Percentiles rank a stretch among this genome's conserved stretches.
These are phyloP conservation scores for Crassisporium funariophilum DNA, from an alignment of 768 basidiomycete genomes.

Conservation along the genomic window DNA sequence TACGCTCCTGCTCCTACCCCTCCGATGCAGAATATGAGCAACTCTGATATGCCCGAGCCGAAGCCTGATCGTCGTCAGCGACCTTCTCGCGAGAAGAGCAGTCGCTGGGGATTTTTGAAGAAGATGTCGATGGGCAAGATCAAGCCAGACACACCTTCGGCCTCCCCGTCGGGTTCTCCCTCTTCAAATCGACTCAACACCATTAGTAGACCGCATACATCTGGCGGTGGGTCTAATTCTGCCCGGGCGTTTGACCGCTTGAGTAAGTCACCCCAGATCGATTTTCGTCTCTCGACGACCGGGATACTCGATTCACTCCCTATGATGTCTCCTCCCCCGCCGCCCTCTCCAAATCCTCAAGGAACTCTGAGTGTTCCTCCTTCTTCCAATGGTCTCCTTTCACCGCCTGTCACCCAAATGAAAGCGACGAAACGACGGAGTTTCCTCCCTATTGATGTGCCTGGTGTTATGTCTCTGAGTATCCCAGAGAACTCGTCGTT, in stretches of 20 bases:
- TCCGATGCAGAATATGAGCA: conserved; percentile 10
- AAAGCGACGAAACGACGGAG: conserved; percentile 76
- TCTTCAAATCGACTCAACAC: conserved; percentile 28
- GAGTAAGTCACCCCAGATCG: conserved; percentile 59
- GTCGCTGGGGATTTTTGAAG: conserved; percentile 94
- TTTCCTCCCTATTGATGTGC: conserved; percentile 83
- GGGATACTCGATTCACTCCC: conserved; percentile 58
- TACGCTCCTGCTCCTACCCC: conserved; percentile 15
- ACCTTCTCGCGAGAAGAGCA: conserved; percentile 56
- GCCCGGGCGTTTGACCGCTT: conserved; percentile 29
- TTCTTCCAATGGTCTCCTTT: conserved; percentile 37
- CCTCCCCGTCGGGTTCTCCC: conserved; percentile 34
- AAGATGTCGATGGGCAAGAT: conserved; percentile 99
- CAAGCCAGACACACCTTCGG: conserved; percentile 60
- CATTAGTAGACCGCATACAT: conserved; percentile 32
- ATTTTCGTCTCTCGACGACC: conserved; percentile 72
- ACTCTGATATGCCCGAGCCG: neutral
- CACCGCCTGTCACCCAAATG: conserved; percentile 47
- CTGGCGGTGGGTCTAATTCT: conserved; percentile 26
- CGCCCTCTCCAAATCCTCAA: conserved; percentile 22
- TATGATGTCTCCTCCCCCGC: conserved; percentile 30
- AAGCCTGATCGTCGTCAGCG: conserved; percentile 9
- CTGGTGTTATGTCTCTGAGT: conserved; percentile 50
- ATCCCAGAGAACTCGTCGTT: conserved; percentile 66
- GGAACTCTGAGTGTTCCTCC: conserved; percentile 28